Evolutionary conservation across 148 eudicot species (phyloP), one percentile per base, ranked within the genome.

Genomic region (Linanthus parryae): DNA sequence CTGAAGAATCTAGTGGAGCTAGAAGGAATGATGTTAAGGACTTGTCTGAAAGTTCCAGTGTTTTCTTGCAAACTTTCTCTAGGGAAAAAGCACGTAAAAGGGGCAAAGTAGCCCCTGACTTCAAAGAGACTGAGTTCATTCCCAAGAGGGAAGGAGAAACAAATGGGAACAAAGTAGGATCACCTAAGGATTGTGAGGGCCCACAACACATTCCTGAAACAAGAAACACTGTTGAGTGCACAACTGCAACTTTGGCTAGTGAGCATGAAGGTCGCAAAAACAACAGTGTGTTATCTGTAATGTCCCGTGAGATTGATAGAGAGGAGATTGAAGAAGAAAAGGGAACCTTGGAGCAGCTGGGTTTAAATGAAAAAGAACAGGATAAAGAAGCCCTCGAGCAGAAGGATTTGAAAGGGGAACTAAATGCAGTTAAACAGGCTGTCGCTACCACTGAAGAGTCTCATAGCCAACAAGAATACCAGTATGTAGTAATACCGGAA

Each of bases 131-230:
- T 17, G 59, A 31, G 55, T n/a, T n/a, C n/a, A n/a, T n/a, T n/a
- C n/a, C n/a, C n/a, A n/a, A n/a, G n/a, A n/a, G n/a, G n/a, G n/a
- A n/a, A n/a, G 63, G 48, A 52, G 63, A 55, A 48, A 55, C 36
- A 45, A 54, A 54, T 44, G 50, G 12, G 51, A 47, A 54, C 24
- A 64, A 48, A 42, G 34, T 43, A 31, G 72, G 54, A 64, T n/a
- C 38, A 41, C 44, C 44, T 51, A 51, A 68, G 39, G 63, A 44
- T 30, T 57, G 80, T 76, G 80, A 75, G 59, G 70, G 73, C 47
- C 58, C 61, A 12, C 72, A 60, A 71, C 68, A 63, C 56, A 50
- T 69, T 33, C 64, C 78, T 52, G 79, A 74, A 62, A 52, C 66
- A 57, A 44, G 40, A 34, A 63, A 48, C 67, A 69, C 66, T 45